Conservation (phyloP, 164 flowering plant species). For the Liquidambar formosana region DNA sequence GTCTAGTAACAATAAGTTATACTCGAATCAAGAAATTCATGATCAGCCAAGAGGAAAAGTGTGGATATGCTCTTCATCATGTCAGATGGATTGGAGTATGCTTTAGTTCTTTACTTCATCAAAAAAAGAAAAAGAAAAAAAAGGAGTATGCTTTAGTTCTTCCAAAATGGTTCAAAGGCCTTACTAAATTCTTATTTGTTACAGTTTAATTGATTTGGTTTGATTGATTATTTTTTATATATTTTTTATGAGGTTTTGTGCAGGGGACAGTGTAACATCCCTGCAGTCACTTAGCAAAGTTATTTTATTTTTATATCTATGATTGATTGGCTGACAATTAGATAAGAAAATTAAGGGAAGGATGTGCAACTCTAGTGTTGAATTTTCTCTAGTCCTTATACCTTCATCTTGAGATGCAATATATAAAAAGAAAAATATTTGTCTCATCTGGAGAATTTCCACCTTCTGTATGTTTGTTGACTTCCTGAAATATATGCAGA, state of each 20-base stretch:
- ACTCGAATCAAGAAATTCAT: no score
- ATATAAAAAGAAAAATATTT: background rate
- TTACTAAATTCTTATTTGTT: background rate
- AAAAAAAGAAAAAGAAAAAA: no score
- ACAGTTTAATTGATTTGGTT: background rate
- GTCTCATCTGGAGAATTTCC: background rate
- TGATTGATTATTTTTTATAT: background rate
- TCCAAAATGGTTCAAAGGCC: background rate
- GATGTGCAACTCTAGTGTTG: background rate
- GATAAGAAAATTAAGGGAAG: no score
- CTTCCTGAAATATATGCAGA: constrained; percentile 42
- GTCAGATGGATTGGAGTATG: background rate
- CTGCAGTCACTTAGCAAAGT: no score
- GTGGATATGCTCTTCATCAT: no score
- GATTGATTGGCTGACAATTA: no score
- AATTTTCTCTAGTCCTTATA: background rate
- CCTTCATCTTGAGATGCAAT: background rate
- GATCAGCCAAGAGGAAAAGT: no score
- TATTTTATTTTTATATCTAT: no score
- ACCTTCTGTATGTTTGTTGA: background rate
- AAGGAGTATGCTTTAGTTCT: background rate
- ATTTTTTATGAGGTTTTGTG: no score
- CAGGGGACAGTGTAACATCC: no score
- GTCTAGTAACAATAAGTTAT: no score
- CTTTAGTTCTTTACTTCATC: background rate